phyloP scores from a whole-genome alignment of 257 asterid genomes.

The Solanum bukasovii region DNA sequence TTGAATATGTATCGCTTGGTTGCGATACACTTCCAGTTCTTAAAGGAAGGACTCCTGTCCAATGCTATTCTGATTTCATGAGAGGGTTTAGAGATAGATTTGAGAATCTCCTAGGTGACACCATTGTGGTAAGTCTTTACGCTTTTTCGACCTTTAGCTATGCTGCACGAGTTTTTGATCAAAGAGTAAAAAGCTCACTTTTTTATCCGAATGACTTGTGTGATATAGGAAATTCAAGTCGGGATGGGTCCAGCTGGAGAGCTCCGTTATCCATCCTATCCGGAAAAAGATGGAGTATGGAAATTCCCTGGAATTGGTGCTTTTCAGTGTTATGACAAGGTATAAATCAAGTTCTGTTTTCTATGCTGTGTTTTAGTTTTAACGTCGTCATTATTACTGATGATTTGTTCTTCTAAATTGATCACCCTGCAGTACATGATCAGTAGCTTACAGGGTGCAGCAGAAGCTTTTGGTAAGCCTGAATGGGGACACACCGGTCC shows the following conservation, averaged over 20 bases:
- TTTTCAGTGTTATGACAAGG: conserved; percentile 95
- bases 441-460: conserved; percentile 77
- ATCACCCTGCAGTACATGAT: conserved; percentile 65
- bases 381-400: background rate
- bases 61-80: conserved; percentile 91
- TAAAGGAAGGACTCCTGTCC: conserved; percentile 83
- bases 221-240: conserved; percentile 79
- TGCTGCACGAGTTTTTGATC: background rate
- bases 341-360: background rate
- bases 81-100: conserved; percentile 68
- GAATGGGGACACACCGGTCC: conserved; percentile 93
- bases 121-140: conserved; percentile 47
- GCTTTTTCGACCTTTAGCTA: background rate
- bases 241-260: conserved; percentile 99
- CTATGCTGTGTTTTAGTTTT: background rate
- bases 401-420: background rate
- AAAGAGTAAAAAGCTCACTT: background rate
- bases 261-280: conserved; percentile 94
- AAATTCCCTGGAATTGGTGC: conserved; percentile 93
- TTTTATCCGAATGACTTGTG: background rate
- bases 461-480: conserved; percentile 71
- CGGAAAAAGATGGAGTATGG: conserved; percentile 78
- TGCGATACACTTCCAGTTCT: conserved; percentile 80
- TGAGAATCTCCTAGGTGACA: conserved; percentile 60
- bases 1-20: conserved; percentile 86